Base-by-base conservation (phyloP, 1,284 basidiomycete genomes). In the Flammula alnicola region DNA sequence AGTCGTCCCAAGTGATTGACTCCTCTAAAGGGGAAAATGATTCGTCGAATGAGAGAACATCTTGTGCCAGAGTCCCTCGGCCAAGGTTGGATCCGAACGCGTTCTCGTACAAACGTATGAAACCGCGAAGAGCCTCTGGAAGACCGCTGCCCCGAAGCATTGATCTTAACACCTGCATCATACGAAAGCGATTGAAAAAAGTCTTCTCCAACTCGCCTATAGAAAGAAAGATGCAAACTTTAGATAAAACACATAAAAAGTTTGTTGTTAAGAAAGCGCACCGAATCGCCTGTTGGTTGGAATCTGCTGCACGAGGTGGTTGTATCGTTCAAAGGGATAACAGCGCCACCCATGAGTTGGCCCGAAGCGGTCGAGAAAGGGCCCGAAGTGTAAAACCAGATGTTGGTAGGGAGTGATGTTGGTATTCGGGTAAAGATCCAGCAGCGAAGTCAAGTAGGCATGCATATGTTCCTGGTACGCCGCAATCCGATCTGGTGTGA, bases 321-420 rank as follows among this genome's bases (percentile, higher is more conserved):
- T 73, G 45, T 63, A 67, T 8, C 66, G 44, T 43, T 74, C 72
- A 42, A 72, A 72, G 1, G 66, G 52, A 45, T 65, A 73, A 32
- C 64, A 67, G n/a, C 72, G 51, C 68, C 68, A 73, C 1, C 63
- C 56, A 46, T 70, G 67, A 1, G 61, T 60, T 2, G 72, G 72
- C 0, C 74, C 71, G 54, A 69, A 73, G 1, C 56, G 29, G 4
- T 47, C 25, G 1, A 74, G 49, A 16, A 62, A 56, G 0, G 51
- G 44, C 0, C 54, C 52, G 42, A 69, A 64, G 46, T 75, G 73
- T 4, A 74, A 54, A 7, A 68, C 50, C 5, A 72, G 52, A 51
- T 76, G 74, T 16, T 75, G 73, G 42, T 74, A 69, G 6, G 72
- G 69, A 1, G 58, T 56, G 16, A 75, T 56, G 0, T 43, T 26